phyloP scores from a whole-genome alignment of 495 filamentous ascomycete species.

The Echria macrotheca region DNA sequence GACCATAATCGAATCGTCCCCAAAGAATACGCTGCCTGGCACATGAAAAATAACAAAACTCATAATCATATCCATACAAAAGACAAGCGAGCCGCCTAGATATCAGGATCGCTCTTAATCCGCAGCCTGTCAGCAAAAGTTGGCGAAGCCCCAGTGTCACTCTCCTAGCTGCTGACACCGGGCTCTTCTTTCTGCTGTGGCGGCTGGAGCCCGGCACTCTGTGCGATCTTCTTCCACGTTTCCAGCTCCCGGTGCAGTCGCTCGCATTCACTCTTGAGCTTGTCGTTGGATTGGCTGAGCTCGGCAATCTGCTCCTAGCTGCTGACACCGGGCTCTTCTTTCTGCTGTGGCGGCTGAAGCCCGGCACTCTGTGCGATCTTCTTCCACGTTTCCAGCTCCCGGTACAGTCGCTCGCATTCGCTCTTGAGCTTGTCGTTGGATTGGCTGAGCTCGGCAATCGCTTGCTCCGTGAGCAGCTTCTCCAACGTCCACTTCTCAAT shows the following conservation, averaged over 20 bases:
- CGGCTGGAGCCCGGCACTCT: constrained; percentile 61
- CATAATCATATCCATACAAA: no score
- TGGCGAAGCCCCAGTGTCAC: not conserved
- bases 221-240: constrained; percentile 79
- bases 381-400: constrained; percentile 82
- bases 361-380: constrained; percentile 72
- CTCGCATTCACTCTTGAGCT: constrained; percentile 75
- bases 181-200: constrained; percentile 42
- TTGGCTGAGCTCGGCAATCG: constrained; percentile 80
- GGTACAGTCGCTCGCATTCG: constrained; percentile 65
- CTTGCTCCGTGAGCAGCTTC: constrained; percentile 91
- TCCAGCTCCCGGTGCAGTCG: constrained; percentile 69
- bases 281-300: constrained; percentile 80
- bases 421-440: constrained; percentile 87
- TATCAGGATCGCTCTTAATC: no score
- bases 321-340: constrained; percentile 34
- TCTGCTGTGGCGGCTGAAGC: constrained; percentile 45
- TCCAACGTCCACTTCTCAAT: constrained; percentile 96
- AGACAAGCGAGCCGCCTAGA: no score
- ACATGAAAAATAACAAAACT: no score
- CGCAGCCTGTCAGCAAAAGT: no score
- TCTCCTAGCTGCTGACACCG: constrained; percentile 22
- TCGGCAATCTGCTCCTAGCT: constrained; percentile 13
- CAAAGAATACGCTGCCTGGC: no score
- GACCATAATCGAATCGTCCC: no score